phyloP scores from a whole-genome alignment of 2,329 filamentous ascomycete genomes.

The Thielaviopsis musarum region DNA sequence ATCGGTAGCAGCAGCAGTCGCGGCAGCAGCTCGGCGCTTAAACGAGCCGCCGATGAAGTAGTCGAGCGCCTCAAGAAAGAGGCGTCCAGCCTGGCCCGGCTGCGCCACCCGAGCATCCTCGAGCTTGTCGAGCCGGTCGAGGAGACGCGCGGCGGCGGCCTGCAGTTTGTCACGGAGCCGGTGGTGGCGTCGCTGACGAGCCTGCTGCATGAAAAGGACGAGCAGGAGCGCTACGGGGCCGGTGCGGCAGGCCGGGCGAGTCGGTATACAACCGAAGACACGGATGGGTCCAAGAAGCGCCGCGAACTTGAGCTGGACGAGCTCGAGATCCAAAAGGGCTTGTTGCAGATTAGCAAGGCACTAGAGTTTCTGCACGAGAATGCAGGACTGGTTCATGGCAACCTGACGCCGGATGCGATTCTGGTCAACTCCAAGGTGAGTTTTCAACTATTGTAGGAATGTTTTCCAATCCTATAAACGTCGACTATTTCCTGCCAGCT shows the following conservation, averaged over 20 bases:
- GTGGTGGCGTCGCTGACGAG: constrained; percentile 79
- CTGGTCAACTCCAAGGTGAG: constrained; percentile 81
- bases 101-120: constrained; percentile 81
- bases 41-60: constrained; percentile 74
- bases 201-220: constrained; percentile 74
- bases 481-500: too few species aligned
- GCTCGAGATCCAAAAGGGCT: constrained; percentile 89
- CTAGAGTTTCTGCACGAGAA: constrained; percentile 93
- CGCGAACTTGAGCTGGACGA: constrained; percentile 89
- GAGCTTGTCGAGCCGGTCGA: constrained; percentile 92
- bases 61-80: constrained; percentile 84
- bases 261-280: constrained; percentile 65
- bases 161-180: constrained; percentile 90
- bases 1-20: constrained; percentile 24
- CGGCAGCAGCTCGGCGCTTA: constrained; percentile 46
- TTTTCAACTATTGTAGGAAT: constrained; percentile 13
- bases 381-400: constrained; percentile 82
- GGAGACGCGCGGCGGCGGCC: constrained; percentile 73
- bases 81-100: constrained; percentile 68
- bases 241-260: constrained; percentile 44
- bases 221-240: constrained; percentile 56
- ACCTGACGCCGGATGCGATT: constrained; percentile 83
- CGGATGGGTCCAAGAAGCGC: constrained; percentile 53
- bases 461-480: too few species aligned
- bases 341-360: constrained; percentile 84